Evolutionary conservation across 441 rosid species (phyloP), one percentile per base, ranked within the genome.

Genomic region (Erodium trifolium): DNA sequence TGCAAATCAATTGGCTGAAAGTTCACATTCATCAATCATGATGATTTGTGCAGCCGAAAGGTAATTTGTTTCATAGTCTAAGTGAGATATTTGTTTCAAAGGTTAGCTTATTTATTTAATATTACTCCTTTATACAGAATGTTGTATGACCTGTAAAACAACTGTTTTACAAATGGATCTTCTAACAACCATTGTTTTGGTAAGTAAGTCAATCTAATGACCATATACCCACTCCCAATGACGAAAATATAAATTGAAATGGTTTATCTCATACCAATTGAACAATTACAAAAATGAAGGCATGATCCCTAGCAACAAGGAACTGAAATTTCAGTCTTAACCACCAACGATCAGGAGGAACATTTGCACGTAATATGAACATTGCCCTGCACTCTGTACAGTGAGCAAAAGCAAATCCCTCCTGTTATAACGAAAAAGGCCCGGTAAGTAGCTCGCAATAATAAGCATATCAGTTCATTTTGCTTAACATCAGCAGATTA

Each of bases 391-490:
- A 95, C 78, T 95, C 99, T 68, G 99, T 92, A 82, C 99, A 95
- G 77, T 95, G 99, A 70, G 98, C 89, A 86, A 95, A 95, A 71
- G 99, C 99, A 88, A 92, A 95, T 69, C 99, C 99, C 87, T 95
- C 99, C 99, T 95, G 86, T 71, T 73, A 84, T 70, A 80, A 71
- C 43, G 67, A 66, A 43, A 62, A 47, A 53, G 31, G 72, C 16
- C 16, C n/a, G 39, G 29, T 57, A 53, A 63, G 23, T 51, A 76
- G 35, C 69, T 66, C 75, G 23, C 51, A 62, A 51, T 31, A 73
- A 47, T 68, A 45, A 17, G 68, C 14, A 66, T 18, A 68, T 7
- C n/a, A 63, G 49, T 64, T 23, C 18, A 34, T 4, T 13, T 23
- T 14, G 35, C 51, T 72, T 12, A 4, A 0, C 12, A 34, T 18